A percentile compares a stretch with the other conserved stretches of the same genome.
phyloP scores from a whole-genome alignment of 2,329 filamentous ascomycete species.

The Colletotrichum siamense region DNA sequence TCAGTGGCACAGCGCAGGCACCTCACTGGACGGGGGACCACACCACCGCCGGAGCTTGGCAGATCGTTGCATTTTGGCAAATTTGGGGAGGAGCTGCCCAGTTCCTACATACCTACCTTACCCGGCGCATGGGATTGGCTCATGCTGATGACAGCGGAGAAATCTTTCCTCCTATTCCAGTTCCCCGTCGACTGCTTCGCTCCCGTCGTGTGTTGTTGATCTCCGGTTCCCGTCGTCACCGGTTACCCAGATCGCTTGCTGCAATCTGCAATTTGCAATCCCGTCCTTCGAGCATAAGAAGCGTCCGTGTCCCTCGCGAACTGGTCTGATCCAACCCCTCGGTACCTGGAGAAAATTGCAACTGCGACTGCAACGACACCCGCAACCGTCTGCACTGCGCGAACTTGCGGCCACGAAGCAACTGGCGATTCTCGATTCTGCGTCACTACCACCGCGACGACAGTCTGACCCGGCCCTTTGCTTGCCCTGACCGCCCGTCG shows the following conservation, averaged over 20 bases:
- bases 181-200: background rate
- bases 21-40: background rate
- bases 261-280: background rate
- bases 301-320: background rate
- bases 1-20: background rate
- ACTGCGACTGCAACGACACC: background rate
- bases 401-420: background rate
- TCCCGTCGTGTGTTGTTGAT: background rate
- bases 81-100: background rate
- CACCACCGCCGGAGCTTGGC: background rate
- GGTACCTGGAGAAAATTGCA: background rate
- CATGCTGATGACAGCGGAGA: background rate
- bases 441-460: background rate
- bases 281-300: background rate
- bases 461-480: background rate
- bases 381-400: background rate
- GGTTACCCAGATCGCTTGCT: background rate
- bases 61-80: conserved; percentile 2
- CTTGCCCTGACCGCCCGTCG: background rate
- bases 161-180: conserved; percentile 2
- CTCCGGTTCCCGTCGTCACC: background rate
- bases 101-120: background rate
- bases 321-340: background rate
- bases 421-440: background rate
- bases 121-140: background rate